Evolutionary conservation across 2,329 filamentous ascomycete species (phyloP), one percentile per base, ranked within the genome.

Genomic region (Elsinoe necatrix): DNA sequence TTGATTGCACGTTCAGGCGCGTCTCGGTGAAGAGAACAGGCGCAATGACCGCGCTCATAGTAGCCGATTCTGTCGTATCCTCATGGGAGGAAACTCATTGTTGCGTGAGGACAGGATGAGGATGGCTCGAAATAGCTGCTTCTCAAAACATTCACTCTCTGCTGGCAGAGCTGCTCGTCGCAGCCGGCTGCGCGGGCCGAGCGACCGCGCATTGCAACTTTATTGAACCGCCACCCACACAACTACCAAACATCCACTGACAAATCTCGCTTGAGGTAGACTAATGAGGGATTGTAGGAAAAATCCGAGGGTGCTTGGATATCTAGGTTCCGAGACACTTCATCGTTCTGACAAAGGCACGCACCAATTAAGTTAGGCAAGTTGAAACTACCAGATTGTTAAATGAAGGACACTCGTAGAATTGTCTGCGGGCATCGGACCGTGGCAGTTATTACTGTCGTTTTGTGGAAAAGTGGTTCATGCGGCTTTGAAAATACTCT

Each of bases 1-100:
- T 79, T 62, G 84, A 83, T 72, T 93, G 87, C 65, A 93, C 80
- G 71, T 88, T 89, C 72, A 95, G 77, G 70, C 87, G 84, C 70
- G 87, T 89, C 79, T 95, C 89, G 76, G 90, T 91, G 78, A 87
- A 93, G 72, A 88, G 77, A 72, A 81, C 85, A 62, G 80, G 79
- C 63, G 80, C 78, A 67, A 80, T 79, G 67, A 76, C 71, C 65
- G 77, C 76, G 66, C 80, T 81, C 85, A 89, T 89, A 68, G 77
- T 81, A 23, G 8, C 18, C 11, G n/a, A 25, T n/a, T 12, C 4
- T 29, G 16, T 18, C 12, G 14, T 39, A 21, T 39, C 27, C 31
- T 27, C 34, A 37, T 35, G 18, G 25, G 18, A 37, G 7, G 31
- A 6, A 14, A 37, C 5, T 27, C 48, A 52, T 39, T 21, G 29